phyloP scores from a whole-genome alignment of 2,329 filamentous ascomycete genomes.

The Chalara sp. region DNA sequence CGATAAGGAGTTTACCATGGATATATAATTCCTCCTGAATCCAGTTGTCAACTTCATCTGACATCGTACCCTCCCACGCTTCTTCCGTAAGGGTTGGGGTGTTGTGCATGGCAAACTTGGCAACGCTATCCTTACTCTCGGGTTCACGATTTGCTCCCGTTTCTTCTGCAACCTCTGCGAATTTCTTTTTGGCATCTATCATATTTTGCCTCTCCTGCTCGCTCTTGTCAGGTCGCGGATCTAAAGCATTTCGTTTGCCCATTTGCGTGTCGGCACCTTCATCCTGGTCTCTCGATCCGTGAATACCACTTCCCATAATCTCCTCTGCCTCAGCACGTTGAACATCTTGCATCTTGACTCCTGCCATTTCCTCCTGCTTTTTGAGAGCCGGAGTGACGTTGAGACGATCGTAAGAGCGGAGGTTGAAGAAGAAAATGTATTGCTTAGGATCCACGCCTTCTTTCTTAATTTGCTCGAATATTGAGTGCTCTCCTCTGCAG shows the following conservation, averaged over 20 bases:
- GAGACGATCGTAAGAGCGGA: slow-evolving; percentile 86
- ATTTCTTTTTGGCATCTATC: slow-evolving; percentile 42
- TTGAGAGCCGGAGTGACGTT: slow-evolving; percentile 72
- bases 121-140: slow-evolving; percentile 41
- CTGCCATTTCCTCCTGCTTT: slow-evolving; percentile 72
- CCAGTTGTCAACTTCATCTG: slow-evolving; percentile 79
- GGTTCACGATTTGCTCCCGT: slow-evolving; percentile 22
- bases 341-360: slow-evolving; percentile 77
- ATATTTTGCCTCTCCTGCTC: slow-evolving; percentile 33
- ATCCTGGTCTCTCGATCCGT: slow-evolving; percentile 44
- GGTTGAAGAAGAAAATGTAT: slow-evolving; percentile 89
- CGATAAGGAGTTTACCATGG: slow-evolving; percentile 84
- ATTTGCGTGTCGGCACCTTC: slow-evolving; percentile 39
- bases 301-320: slow-evolving; percentile 70
- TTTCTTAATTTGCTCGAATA: slow-evolving; percentile 69
- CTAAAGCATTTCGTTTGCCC: slow-evolving; percentile 32
- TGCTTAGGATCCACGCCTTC: slow-evolving; percentile 71
- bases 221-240: slow-evolving; percentile 23
- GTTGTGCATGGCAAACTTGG: slow-evolving; percentile 77
- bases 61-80: slow-evolving; percentile 64
- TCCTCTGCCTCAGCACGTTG: slow-evolving; percentile 85
- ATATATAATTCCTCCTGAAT: slow-evolving; percentile 96
- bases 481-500: slow-evolving; percentile 83
- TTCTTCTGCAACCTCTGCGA: slow-evolving; percentile 40
- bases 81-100: slow-evolving; percentile 60